A percentile compares a stretch with the other conserved stretches of the same genome.
Evolutionary conservation across 2,329 filamentous ascomycete genomes (phyloP).

Genomic region (Colletotrichum viniferum): DNA sequence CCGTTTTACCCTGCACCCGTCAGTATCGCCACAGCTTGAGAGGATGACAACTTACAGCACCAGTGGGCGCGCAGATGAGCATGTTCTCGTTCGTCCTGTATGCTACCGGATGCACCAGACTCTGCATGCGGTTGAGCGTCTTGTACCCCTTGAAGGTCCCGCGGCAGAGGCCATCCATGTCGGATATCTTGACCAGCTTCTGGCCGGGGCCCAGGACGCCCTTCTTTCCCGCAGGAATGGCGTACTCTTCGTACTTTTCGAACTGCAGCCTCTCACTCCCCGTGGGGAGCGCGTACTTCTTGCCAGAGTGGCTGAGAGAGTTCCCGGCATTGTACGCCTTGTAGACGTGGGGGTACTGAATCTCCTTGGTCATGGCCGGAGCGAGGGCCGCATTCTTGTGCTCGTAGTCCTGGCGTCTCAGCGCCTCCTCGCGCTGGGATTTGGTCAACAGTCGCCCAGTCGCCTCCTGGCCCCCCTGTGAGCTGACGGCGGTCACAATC

Average conservation of each 20-base stretch:
- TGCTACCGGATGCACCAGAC: constrained; percentile 90
- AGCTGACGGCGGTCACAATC: constrained; percentile 57
- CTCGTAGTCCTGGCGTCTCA: constrained; percentile 76
- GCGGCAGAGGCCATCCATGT: constrained; percentile 87
- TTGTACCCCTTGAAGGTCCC: constrained; percentile 96
- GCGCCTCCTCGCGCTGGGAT: constrained; percentile 77
- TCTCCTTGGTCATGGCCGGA: constrained; percentile 72
- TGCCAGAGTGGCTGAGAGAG: constrained; percentile 77
- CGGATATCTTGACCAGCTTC: constrained; percentile 77
- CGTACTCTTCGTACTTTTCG: constrained; percentile 87
- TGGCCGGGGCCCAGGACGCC: constrained; percentile 75
- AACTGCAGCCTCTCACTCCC: constrained; percentile 74
- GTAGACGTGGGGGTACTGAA: constrained; percentile 93
- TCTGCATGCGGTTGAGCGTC: constrained; percentile 96
- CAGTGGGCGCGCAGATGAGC: constrained; percentile 96
- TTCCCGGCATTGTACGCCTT: constrained; percentile 84
- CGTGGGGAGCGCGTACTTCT: constrained; percentile 80
- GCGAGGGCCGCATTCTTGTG: constrained; percentile 81
- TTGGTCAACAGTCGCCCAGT: constrained; percentile 69
- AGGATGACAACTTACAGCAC: constrained; percentile 65
- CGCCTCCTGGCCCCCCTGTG: constrained; percentile 37
- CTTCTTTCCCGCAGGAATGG: constrained; percentile 81
- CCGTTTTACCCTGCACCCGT: constrained; percentile 79
- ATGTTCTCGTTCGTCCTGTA: constrained; percentile 98
- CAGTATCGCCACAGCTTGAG: neutral